Conservation (phyloP, 805 yeast genomes). For the Wickerhamiella galacta region DNA sequence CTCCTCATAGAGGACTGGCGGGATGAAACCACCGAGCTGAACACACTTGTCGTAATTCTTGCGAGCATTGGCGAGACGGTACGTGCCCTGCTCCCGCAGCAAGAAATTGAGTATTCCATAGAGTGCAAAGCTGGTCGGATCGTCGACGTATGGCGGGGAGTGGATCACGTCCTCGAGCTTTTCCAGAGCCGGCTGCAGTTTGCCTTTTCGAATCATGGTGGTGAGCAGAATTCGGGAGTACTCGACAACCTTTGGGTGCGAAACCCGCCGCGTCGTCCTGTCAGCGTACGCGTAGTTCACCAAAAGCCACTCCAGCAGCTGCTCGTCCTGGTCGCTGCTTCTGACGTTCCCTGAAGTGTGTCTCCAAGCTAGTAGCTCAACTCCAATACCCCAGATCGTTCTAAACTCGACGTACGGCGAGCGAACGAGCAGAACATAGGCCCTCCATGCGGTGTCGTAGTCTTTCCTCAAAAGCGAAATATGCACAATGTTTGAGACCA, state of each 20-base stretch:
- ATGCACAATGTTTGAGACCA: conserved; percentile 1
- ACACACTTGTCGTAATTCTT: neutral
- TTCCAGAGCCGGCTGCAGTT: neutral
- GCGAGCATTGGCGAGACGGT: neutral
- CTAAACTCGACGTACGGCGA: neutral
- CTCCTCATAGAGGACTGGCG: neutral
- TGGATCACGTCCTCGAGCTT: neutral
- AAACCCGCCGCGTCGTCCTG: neutral
- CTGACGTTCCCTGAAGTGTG: neutral
- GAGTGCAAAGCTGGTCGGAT: neutral
- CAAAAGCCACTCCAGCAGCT: neutral
- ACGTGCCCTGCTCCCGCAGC: no score
- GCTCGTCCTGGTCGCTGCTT: neutral
- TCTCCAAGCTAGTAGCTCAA: neutral
- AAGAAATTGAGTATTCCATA: neutral
- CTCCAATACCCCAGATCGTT: neutral
- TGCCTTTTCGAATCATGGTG: neutral
- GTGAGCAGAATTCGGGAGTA: neutral
- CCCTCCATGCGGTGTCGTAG: neutral
- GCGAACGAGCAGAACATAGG: neutral
- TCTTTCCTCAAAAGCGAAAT: neutral
- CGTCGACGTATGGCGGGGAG: neutral
- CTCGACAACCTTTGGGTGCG: neutral
- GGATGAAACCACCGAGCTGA: neutral
- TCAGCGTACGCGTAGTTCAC: neutral